Base-by-base conservation (phyloP, 331 rosid genomes). In the Saraca asoca region DNA sequence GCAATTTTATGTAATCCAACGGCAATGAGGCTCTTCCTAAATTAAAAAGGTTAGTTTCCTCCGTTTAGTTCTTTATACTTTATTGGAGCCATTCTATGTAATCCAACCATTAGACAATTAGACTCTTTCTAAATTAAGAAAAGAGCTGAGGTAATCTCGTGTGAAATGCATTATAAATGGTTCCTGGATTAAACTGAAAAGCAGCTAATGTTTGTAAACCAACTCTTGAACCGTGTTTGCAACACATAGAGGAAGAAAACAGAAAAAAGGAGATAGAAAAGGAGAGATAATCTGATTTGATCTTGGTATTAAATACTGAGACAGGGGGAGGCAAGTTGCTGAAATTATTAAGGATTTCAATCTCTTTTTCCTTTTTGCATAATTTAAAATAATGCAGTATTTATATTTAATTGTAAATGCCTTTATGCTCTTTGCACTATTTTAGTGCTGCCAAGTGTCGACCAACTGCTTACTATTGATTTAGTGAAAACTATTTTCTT, bases 111-210 rank as follows among this genome's bases (percentile, higher is more conserved):
- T 39, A 39, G 43, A 7, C 43, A 1, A 38, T 39, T 39, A 39
- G 43, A 7, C 9, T 39, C 43, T 38, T 42, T 45, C 55, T 57
- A 59, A 57, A 44, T 35, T 57, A 18, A 59, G 63, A 42, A 58
- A 49, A 72, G 39, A 43, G 60, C 54, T 14, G 44, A 42, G 48
- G 4, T 65, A 19, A 48, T 15, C 69, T 63, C 46, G 34, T 35
- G 42, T 56, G 11, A 38, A 63, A 20, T 20, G 20, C 14, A 19
- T 69, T 49, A 43, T 14, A 68, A 42, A 19, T 39, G 39, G 35
- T 11, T 5, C 8, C 41, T 37, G 41, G 48, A 24, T 46, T 54
- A 53, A 62, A 51, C 7, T 24, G 14, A 45, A n/a, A 12, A 34
- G 2, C 31, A 24, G 31, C 31, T 24, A 24, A 37, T 65, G 12